Evolutionary conservation across 495 filamentous ascomycete species (phyloP).

Genomic region (Lineolata rhizophorae): DNA sequence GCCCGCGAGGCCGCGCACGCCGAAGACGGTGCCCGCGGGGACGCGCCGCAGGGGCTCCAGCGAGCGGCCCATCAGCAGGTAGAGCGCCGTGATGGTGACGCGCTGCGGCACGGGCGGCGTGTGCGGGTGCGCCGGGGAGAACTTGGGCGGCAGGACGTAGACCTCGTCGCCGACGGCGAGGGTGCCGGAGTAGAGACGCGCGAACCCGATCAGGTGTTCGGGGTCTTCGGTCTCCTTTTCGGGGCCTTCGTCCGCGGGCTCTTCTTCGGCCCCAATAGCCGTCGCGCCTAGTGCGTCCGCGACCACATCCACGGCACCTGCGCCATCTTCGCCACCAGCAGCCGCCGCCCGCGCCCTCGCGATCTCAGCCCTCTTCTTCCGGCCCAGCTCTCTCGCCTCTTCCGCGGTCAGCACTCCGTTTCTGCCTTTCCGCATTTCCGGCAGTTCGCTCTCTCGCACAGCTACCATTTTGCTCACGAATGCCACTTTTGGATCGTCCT

Average conservation of each 20-base stretch:
- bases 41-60: conserved; percentile 68
- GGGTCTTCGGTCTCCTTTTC: conserved; percentile 34
- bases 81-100: conserved; percentile 68
- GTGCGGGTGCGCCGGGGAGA: conserved; percentile 58
- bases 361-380: conserved; percentile 76
- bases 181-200: conserved; percentile 77
- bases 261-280: conserved; percentile 26
- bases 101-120: conserved; percentile 57
- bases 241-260: conserved; percentile 12
- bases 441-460: conserved; percentile 74
- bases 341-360: conserved; percentile 47
- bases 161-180: conserved; percentile 74
- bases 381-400: conserved; percentile 68
- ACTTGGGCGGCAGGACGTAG: conserved; percentile 83
- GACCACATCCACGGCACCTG: conserved; percentile 16
- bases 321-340: conserved; percentile 20
- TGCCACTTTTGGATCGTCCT: conserved; percentile 61
- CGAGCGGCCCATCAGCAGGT: conserved; percentile 86
- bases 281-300: conserved; percentile 31
- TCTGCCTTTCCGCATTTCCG: conserved; percentile 49
- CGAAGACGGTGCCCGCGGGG: conserved; percentile 86
- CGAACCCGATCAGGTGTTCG: conserved; percentile 88
- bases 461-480: conserved; percentile 99
- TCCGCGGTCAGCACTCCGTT: conserved; percentile 55
- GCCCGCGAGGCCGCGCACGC: conserved; percentile 81